Percentiles rank a stretch among this genome's conserved stretches.
Evolutionary conservation across 805 yeast species (phyloP).

Genomic region (Teunomyces aglyptinius): DNA sequence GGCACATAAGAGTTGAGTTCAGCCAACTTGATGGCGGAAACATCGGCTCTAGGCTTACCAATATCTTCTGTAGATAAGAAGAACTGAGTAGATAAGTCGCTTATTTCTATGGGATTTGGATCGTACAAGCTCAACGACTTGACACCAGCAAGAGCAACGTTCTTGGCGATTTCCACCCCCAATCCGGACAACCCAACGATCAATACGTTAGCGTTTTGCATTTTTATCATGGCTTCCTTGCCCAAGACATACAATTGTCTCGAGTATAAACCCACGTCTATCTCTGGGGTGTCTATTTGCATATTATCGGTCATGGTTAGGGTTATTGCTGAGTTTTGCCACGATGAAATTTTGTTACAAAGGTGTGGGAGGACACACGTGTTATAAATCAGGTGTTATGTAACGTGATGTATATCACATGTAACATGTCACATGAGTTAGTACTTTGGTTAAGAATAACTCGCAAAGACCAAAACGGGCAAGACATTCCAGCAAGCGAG

Average conservation of each 20-base stretch:
- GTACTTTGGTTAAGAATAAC: too few species aligned
- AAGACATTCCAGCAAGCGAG: neutral
- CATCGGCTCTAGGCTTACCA: conserved; percentile 74
- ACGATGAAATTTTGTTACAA: neutral
- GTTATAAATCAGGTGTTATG: neutral
- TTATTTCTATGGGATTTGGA: conserved; percentile 62
- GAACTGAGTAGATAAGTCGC: conserved; percentile 87
- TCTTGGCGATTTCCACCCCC: conserved; percentile 95
- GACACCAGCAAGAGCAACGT: conserved; percentile 96
- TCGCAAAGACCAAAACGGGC: neutral
- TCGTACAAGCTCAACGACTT: conserved; percentile 86
- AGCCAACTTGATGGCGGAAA: conserved; percentile 63
- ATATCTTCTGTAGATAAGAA: conserved; percentile 69
- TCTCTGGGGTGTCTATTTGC: conserved; percentile 49
- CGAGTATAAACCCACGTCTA: conserved; percentile 93
- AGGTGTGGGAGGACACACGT: neutral
- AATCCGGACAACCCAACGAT: conserved; percentile 88
- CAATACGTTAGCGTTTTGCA: conserved; percentile 92
- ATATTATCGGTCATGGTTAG: conserved; percentile 26
- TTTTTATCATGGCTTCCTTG: conserved; percentile 95
- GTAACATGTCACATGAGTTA: neutral
- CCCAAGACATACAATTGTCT: conserved; percentile 96
- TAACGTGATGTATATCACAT: neutral
- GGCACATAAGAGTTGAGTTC: conserved; percentile 94
- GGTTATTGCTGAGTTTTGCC: neutral